These are phyloP conservation scores for Gnomoniopsis sp. DNA, from an alignment of 2,329 filamentous ascomycete species.

Conservation along the genomic window DNA sequence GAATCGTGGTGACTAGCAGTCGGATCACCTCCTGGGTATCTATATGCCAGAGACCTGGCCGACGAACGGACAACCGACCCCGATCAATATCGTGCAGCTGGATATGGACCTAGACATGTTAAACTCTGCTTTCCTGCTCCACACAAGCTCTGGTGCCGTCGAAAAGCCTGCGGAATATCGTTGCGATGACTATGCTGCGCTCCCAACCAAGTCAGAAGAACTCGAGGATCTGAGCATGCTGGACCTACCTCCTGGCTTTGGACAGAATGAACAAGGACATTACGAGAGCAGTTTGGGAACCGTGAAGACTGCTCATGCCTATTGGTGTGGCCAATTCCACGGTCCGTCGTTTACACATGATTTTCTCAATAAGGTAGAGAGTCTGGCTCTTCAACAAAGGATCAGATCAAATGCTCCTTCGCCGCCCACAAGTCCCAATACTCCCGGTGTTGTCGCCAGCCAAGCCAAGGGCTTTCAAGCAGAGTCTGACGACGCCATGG, in stretches of 20 bases:
- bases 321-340: background rate
- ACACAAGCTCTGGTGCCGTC: background rate
- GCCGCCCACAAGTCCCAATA: background rate
- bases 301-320: background rate
- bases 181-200: background rate
- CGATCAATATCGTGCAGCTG: background rate
- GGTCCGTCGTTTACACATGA: background rate
- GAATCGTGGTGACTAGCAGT: constrained; percentile 1
- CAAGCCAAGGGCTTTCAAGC: background rate
- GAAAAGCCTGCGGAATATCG: background rate
- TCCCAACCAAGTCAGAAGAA: background rate
- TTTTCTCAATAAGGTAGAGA: background rate
- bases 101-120: background rate
- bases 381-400: background rate
- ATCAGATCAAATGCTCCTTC: background rate
- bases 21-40: too few species aligned
- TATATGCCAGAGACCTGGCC: background rate
- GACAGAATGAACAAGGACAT: background rate
- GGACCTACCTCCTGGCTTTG: background rate
- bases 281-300: background rate
- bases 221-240: background rate
- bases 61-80: background rate
- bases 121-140: background rate
- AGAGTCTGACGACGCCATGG: background rate
- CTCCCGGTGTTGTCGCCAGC: background rate